Evolutionary conservation across 2,329 filamentous ascomycete genomes (phyloP), one percentile per base, ranked within the genome.

Genomic region (Tolypocladium guangdongense): DNA sequence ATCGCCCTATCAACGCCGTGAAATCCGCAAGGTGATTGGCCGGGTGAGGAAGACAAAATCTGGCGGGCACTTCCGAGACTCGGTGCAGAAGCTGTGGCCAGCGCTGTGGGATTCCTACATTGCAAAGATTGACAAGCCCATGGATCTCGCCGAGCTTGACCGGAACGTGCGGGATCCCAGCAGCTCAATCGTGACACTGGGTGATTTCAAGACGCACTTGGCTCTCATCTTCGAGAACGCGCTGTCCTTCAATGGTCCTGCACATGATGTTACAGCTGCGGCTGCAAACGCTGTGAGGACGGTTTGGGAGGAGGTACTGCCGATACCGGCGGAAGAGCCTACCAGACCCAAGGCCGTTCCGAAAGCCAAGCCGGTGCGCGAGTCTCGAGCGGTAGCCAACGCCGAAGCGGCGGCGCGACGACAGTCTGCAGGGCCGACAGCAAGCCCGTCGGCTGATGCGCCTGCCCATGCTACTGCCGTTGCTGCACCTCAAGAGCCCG

Each of bases 41-140:
- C 84, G 86, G 51, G 77, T 92, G 54, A 95, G 95, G 73, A 93
- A 95, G 70, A 91, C 89, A 48, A 90, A 92, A 66, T 82, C 85
- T 55, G 88, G 92, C 2, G 71, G 73, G 7, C 80, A 86, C 52
- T 97, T 96, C 73, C 78, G 82, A 58, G 78, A 84, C 43, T 86
- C 93, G 0, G 93, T 97, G 8, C 80, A 88, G 65, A 81, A 78
- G 39, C 73, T 92, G 27, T 88, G 87, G 69, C 79, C 96, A 41
- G 76, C 74, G 32, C 82, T 97, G 41, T 90, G 88, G 52, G 83
- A 82, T 2, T 87, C 90, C 57, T 88, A 87, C 58, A 74, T 80
- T 1, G 75, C 86, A 37, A 83, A 74, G 57, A 72, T 97, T 60
- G 80, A 83, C 38, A 78, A 85, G 33, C 91, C 91, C 0, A 91